Percentiles rank a stretch among this genome's conserved stretches.
Conservation (phyloP, 768 basidiomycete genomes). For the Filobasidium wieringae region DNA sequence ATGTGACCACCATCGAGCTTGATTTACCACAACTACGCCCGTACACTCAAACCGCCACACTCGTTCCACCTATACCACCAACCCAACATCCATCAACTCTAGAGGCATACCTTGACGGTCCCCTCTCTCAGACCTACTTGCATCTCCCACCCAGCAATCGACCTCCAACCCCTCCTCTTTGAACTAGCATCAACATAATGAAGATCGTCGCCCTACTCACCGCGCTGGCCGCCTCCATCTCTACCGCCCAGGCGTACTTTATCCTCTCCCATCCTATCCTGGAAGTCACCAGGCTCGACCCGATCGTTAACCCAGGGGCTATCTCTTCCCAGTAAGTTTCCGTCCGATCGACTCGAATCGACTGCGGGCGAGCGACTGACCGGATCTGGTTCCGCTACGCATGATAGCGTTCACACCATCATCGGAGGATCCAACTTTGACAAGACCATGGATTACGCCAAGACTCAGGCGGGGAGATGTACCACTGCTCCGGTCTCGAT, state of each 20-base stretch:
- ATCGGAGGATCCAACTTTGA: slow-evolving; percentile 39
- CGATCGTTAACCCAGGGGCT: slow-evolving; percentile 32
- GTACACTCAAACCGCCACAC: background rate
- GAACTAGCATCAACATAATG: slow-evolving; percentile 1
- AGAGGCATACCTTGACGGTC: background rate
- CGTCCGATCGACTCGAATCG: background rate
- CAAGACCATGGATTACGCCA: slow-evolving; percentile 29
- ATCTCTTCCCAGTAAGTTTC: slow-evolving; percentile 17
- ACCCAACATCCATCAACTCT: slow-evolving; percentile 2
- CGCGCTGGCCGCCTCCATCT: slow-evolving; percentile 3
- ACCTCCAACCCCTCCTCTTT: background rate
- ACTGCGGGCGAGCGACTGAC: background rate
- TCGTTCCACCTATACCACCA: background rate
- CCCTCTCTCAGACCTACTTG: background rate
- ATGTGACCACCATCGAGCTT: too few species aligned
- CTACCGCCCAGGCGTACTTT: slow-evolving; percentile 28
- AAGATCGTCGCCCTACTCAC: slow-evolving; percentile 1
- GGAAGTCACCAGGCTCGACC: slow-evolving; percentile 34
- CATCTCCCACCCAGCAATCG: background rate
- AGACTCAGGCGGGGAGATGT: slow-evolving; percentile 28
- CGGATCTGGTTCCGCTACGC: too few species aligned
- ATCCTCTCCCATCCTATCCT: slow-evolving; percentile 32
- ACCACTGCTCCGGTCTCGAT: slow-evolving; percentile 37
- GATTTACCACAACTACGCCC: too few species aligned
- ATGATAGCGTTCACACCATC: slow-evolving; percentile 34